phyloP scores from a whole-genome alignment of 106 monocot species.

The Phalaenopsis aphrodite region DNA sequence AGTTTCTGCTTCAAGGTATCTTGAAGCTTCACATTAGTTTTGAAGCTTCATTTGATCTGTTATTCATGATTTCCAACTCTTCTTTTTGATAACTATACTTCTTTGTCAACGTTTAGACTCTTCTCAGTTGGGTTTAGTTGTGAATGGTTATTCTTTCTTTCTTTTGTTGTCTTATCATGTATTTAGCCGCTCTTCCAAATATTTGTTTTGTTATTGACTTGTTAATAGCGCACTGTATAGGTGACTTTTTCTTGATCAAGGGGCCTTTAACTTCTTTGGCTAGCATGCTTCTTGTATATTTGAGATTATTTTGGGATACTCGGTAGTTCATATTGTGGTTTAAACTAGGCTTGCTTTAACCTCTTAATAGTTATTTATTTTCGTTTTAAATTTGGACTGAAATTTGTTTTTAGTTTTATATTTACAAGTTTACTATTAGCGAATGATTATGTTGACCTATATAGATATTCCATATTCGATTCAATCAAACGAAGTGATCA shows the following conservation, averaged over 20 bases:
- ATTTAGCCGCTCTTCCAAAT: background rate
- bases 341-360: background rate
- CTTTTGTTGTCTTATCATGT: background rate
- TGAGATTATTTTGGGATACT: background rate
- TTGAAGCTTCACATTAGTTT: too few species aligned
- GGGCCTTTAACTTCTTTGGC: background rate
- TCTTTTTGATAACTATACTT: too few species aligned
- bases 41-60: too few species aligned
- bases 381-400: background rate
- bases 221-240: too few species aligned
- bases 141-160: background rate
- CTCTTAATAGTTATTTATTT: background rate
- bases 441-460: background rate
- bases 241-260: too few species aligned
- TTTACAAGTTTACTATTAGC: background rate
- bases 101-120: too few species aligned
- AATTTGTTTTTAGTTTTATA: too few species aligned
- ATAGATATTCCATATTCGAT: too few species aligned
- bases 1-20: too few species aligned
- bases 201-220: too few species aligned
- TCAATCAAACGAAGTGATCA: too few species aligned
- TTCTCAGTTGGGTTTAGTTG: background rate
- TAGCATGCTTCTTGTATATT: background rate
- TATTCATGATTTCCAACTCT: too few species aligned
- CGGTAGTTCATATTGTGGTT: background rate